Percentiles rank a stretch among this genome's conserved stretches.
phyloP scores from a whole-genome alignment of 2,329 filamentous ascomycete genomes.

The Bipolaris gigantea region DNA sequence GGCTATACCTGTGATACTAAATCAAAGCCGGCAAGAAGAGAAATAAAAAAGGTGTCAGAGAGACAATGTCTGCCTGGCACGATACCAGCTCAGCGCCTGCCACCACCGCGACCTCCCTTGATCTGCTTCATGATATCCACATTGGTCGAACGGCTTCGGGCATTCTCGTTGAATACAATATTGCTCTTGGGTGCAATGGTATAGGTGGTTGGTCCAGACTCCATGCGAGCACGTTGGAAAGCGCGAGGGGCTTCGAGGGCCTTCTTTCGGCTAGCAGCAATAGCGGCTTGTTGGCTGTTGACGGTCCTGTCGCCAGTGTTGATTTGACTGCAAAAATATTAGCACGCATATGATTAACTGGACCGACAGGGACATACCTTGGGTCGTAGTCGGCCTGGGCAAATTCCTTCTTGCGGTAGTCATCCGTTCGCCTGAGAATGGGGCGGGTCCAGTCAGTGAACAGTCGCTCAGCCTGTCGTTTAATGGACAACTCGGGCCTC shows the following conservation, averaged over 20 bases:
- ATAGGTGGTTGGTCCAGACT: conserved; percentile 62
- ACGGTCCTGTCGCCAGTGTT: conserved; percentile 12
- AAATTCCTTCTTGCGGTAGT: conserved; percentile 86
- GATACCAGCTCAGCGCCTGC: conserved; percentile 21
- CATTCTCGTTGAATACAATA: conserved; percentile 39
- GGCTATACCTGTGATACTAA: not conserved
- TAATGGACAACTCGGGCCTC: conserved; percentile 83
- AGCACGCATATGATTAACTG: conserved; percentile 11
- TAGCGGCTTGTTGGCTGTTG: conserved; percentile 40
- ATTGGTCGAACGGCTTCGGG: conserved; percentile 28
- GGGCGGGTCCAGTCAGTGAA: conserved; percentile 94
- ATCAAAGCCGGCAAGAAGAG: not conserved
- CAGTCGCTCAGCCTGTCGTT: conserved; percentile 89
- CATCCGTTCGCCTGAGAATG: conserved; percentile 89
- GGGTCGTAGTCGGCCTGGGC: conserved; percentile 63
- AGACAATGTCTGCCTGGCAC: not conserved
- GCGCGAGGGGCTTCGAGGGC: conserved; percentile 56
- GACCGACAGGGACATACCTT: conserved; percentile 41
- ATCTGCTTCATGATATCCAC: conserved; percentile 40
- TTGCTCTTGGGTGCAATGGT: conserved; percentile 65
- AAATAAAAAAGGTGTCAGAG: not conserved
- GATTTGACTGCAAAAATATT: conserved; percentile 22
- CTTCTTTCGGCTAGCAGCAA: conserved; percentile 48
- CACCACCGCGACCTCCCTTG: conserved; percentile 28
- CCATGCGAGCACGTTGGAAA: conserved; percentile 61